Base-by-base conservation (phyloP, 2,329 filamentous ascomycete genomes). In the Drechslerella stenobrocha region DNA sequence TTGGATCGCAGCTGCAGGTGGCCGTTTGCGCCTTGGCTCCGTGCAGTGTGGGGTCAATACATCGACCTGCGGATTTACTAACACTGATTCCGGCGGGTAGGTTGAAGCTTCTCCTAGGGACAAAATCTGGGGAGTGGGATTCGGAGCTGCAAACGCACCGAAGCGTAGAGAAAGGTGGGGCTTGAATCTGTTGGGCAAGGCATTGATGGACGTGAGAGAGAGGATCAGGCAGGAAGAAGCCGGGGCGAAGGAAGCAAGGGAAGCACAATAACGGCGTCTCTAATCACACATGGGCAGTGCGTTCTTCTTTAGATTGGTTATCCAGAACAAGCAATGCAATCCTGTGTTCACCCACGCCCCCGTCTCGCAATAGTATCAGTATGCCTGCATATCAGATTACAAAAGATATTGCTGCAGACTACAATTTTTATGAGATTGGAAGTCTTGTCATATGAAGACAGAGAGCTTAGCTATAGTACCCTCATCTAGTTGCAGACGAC, bases 101-200 rank as follows among this genome's bases (percentile, higher is more conserved):
- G 63, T 87, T 1, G 85, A 86, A 76, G 83, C 83, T 28, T 80
- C 80, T 61, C 82, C 84, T 8, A 78, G 75, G 61, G 85, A 88
- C 76, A 73, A 78, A 3, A 81, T 87, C 55, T 88, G 85, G 86
- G 86, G 85, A 1, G 77, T 88, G 45, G 86, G 86, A 3, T 87
- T 83, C 71, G 76, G 72, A 1, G 81, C 79, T 5, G 34, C 23
- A 37, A 59, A 69, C 47, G 58, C 56, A 13, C 53, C 57, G 30
- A 76, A 75, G 15, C 76, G 80, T 72, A 69, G 58, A 52, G 84
- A 84, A 1, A 78, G 76, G 57, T 88, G 85, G 86, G 86, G 86
- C 0, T 60, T 81, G 76, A 88, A 88, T 75, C 73, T 87, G 60
- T 74, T 88, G 46, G 86, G 85, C 0, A 82, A 82, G 76, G 83